phyloP scores from a whole-genome alignment of 108 stramenopile species.

The Skeletonema tropicum region DNA sequence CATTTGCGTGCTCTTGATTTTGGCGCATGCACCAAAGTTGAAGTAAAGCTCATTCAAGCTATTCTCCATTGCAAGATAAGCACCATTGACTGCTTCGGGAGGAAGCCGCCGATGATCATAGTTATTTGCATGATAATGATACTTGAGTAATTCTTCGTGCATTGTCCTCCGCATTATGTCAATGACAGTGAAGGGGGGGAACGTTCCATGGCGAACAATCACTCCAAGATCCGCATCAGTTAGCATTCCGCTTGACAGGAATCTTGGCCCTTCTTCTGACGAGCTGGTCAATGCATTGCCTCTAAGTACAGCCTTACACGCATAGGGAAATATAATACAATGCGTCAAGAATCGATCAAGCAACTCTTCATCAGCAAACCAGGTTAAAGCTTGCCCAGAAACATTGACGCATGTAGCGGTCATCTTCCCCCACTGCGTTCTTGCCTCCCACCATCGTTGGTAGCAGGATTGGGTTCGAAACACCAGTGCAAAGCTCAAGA shows the following conservation, averaged over 20 bases:
- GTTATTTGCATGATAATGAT: neutral
- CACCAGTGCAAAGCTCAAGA: constrained; percentile 31
- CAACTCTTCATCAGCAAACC: constrained; percentile 26
- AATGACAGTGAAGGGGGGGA: constrained; percentile 18
- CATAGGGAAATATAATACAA: constrained; percentile 27
- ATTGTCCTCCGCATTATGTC: constrained; percentile 23
- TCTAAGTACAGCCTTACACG: constrained; percentile 25
- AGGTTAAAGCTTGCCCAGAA: constrained; percentile 18
- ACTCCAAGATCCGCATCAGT: constrained; percentile 37
- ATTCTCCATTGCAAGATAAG: constrained; percentile 22
- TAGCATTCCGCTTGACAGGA: constrained; percentile 24
- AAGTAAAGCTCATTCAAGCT: constrained; percentile 16
- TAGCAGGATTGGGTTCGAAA: constrained; percentile 38
- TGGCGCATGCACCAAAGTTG: constrained; percentile 33
- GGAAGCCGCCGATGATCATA: neutral
- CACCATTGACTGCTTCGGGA: constrained; percentile 13
- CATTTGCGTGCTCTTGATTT: constrained; percentile 27
- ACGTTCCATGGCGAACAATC: constrained; percentile 22
- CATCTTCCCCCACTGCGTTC: constrained; percentile 36
- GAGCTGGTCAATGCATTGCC: constrained; percentile 25
- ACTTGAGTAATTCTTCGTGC: constrained; percentile 9
- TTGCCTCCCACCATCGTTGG: constrained; percentile 33
- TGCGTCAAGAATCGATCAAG: constrained; percentile 32
- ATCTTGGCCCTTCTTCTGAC: constrained; percentile 29
- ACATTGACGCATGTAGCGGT: constrained; percentile 16